These are phyloP conservation scores for Leucogyrophana mollusca DNA, from an alignment of 768 basidiomycete species.

Conservation along the genomic window DNA sequence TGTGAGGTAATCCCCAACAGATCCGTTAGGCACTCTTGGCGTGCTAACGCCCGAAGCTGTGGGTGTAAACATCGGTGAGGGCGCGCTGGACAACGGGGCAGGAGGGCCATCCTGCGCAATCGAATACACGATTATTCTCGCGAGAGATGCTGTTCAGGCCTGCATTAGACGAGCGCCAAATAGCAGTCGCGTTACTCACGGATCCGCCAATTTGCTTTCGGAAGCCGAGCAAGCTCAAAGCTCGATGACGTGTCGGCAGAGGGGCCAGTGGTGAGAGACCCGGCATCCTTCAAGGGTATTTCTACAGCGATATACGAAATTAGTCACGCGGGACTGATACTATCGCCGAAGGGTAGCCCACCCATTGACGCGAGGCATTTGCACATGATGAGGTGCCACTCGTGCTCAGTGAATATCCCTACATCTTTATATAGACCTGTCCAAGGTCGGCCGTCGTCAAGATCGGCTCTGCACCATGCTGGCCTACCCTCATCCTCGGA, in stretches of 20 bases:
- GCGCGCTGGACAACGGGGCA: slow-evolving; percentile 55
- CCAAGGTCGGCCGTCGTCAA: slow-evolving; percentile 47
- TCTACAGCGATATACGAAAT: slow-evolving; percentile 36
- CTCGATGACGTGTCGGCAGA: slow-evolving; percentile 71
- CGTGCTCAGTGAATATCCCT: slow-evolving; percentile 82
- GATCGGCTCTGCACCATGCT: slow-evolving; percentile 46
- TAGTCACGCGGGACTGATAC: neutral
- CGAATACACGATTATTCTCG: slow-evolving; percentile 85
- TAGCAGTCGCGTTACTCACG: slow-evolving; percentile 38
- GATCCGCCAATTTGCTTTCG: slow-evolving; percentile 73
- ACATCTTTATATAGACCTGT: slow-evolving; percentile 47
- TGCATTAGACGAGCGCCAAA: slow-evolving; percentile 8
- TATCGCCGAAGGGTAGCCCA: slow-evolving; percentile 31
- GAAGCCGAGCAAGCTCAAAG: slow-evolving; percentile 71
- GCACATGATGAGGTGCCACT: slow-evolving; percentile 86
- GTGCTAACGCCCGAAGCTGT: slow-evolving; percentile 58
- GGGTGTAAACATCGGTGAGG: slow-evolving; percentile 78
- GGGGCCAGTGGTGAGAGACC: slow-evolving; percentile 74
- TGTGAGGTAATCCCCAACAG: slow-evolving; percentile 56
- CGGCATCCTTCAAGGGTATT: slow-evolving; percentile 70
- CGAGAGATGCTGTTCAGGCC: slow-evolving; percentile 60
- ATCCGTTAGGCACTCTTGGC: slow-evolving; percentile 46
- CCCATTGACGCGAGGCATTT: slow-evolving; percentile 85
- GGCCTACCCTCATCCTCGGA: slow-evolving; percentile 64
- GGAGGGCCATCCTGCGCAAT: slow-evolving; percentile 70